Conservation (phyloP, 768 basidiomycete genomes). For the Suillus paluster region DNA sequence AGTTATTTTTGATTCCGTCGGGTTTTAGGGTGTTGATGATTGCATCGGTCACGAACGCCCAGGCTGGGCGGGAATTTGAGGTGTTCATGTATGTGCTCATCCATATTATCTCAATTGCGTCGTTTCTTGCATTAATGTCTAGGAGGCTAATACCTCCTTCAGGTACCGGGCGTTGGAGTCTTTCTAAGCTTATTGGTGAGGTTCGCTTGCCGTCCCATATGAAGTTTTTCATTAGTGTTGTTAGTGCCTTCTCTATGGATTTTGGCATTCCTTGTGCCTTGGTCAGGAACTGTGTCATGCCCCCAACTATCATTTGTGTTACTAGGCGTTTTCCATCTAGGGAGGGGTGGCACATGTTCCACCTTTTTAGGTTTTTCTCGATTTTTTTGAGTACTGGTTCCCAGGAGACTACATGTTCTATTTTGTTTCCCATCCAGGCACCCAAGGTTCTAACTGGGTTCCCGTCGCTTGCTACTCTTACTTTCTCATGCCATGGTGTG, state of each 20-base stretch:
- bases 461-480: not conserved
- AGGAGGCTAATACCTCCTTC: constrained; percentile 16
- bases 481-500: accelerated
- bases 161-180: too few relatives aligned
- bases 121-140: too few relatives aligned
- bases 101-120: constrained; percentile 19
- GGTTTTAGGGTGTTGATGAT: constrained; percentile 2
- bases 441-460: not conserved
- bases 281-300: not conserved
- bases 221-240: constrained; percentile 4
- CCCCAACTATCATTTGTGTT: not conserved
- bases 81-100: constrained; percentile 17
- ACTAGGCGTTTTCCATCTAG: not conserved
- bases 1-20: accelerated
- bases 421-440: not conserved
- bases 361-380: not conserved
- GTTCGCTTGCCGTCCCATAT: not conserved
- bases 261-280: not conserved
- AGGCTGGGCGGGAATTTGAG: not conserved
- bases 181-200: too few relatives aligned
- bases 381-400: not conserved
- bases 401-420: not conserved
- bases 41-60: constrained; percentile 16
- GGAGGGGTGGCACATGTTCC: not conserved
- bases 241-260: not conserved